Evolutionary conservation across 257 asterid species (phyloP).

Genomic region (Marsdenia floribunda): DNA sequence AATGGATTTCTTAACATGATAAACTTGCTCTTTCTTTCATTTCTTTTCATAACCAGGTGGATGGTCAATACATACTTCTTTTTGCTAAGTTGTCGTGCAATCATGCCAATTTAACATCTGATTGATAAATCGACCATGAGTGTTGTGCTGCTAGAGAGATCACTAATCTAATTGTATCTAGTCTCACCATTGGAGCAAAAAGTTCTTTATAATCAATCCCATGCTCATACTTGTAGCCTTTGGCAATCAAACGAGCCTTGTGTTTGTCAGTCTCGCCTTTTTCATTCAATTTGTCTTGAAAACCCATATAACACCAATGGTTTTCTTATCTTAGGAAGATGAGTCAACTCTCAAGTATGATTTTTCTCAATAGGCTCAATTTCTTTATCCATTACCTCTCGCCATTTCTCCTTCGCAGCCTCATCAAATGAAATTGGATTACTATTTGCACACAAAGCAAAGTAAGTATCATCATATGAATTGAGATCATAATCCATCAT

Average conservation of each 20-base stretch:
- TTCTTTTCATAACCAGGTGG: background rate
- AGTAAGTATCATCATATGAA: background rate
- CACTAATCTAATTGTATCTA: too few relatives aligned
- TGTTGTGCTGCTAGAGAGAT: too few relatives aligned
- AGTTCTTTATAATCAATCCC: background rate
- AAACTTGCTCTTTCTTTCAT: background rate
- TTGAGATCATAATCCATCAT: too few relatives aligned
- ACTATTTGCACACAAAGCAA: background rate
- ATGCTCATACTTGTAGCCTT: background rate
- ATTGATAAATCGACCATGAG: background rate
- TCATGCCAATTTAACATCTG: background rate
- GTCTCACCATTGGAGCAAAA: too few relatives aligned
- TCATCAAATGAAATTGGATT: background rate
- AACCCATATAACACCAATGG: background rate
- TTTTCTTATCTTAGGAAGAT: background rate
- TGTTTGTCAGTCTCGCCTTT: background rate
- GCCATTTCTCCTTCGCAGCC: background rate
- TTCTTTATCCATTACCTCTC: background rate
- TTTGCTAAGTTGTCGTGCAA: background rate
- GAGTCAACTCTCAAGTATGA: background rate
- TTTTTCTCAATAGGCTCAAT: background rate
- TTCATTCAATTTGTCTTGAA: background rate
- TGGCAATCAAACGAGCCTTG: background rate
- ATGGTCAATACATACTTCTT: background rate
- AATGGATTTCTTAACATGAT: background rate